Evolutionary conservation across 129 eudicot species (phyloP).

Genomic region (Flaveria bidentis): DNA sequence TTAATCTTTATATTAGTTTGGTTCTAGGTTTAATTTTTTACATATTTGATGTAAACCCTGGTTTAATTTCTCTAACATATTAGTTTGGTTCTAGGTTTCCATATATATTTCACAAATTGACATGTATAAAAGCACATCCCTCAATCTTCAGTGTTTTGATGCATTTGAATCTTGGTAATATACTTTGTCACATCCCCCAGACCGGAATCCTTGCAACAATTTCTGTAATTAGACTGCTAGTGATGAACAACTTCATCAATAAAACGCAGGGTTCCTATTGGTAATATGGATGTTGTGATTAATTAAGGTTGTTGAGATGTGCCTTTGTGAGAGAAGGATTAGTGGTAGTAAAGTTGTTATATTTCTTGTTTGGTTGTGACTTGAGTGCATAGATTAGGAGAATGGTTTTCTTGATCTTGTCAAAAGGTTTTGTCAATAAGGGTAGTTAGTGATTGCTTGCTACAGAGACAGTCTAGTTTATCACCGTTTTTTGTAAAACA

Average conservation of each 20-base stretch:
- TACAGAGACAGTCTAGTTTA: not conserved
- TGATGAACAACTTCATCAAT: not conserved
- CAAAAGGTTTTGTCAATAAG: not conserved
- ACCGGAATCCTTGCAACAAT: not conserved
- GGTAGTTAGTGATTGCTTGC: conserved; percentile 5
- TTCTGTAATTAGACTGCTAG: not conserved
- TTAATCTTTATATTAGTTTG: not conserved
- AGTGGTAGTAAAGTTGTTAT: too few species aligned
- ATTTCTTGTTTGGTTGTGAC: conserved; percentile 5
- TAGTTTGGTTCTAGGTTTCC: not conserved
- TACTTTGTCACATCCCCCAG: not conserved
- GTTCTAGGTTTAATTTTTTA: not conserved
- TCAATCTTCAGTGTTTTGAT: not conserved
- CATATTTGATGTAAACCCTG: not conserved
- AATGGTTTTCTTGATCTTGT: conserved; percentile 4
- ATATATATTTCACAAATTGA: not conserved
- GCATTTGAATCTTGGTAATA: not conserved
- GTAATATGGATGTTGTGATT: conserved; percentile 4
- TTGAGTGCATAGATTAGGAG: not conserved
- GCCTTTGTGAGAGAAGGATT: conserved; percentile 17
- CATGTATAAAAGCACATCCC: not conserved
- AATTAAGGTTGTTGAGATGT: not conserved
- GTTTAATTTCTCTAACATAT: not conserved
- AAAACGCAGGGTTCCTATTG: not conserved
- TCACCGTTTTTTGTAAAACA: not conserved